These are phyloP conservation scores for Kwoniella mangroviensis DNA, from an alignment of 768 basidiomycete species.

Conservation along the genomic window DNA sequence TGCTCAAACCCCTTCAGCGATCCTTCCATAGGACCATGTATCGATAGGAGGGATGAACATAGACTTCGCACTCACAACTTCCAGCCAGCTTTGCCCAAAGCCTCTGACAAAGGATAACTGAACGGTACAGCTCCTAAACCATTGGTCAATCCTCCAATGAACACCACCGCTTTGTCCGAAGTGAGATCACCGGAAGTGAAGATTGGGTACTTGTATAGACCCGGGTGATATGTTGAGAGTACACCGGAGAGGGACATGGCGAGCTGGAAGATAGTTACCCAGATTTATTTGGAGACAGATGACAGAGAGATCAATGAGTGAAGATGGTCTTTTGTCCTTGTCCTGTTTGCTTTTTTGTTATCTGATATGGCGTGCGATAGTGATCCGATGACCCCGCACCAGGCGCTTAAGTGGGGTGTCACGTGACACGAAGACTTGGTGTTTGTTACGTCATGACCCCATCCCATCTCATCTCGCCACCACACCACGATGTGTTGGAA, in stretches of 20 bases:
- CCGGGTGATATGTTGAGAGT: slow-evolving; percentile 7
- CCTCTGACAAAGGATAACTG: slow-evolving; percentile 29
- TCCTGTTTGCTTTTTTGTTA: background rate
- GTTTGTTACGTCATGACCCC: background rate
- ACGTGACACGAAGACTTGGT: background rate
- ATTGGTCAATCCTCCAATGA: slow-evolving; percentile 52
- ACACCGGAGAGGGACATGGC: slow-evolving; percentile 17
- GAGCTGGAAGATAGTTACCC: background rate
- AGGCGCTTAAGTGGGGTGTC: background rate
- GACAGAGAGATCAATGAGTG: background rate
- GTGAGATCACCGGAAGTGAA: slow-evolving; percentile 45
- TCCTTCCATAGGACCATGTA: no score
- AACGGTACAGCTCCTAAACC: slow-evolving; percentile 46
- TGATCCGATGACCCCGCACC: background rate
- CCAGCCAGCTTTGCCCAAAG: slow-evolving; percentile 38
- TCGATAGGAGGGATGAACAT: no score
- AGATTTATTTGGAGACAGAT: background rate
- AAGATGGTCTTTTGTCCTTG: background rate
- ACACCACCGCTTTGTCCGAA: slow-evolving; percentile 39
- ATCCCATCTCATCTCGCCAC: background rate
- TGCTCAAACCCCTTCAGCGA: slow-evolving; percentile 5
- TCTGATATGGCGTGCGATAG: background rate
- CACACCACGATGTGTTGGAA: no score
- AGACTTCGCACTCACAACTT: slow-evolving; percentile 41
- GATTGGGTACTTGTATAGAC: slow-evolving; percentile 31